Percentiles rank a stretch among this genome's conserved stretches.
Conservation (phyloP, 148 eudicot species). For the Persicaria maculosa region DNA sequence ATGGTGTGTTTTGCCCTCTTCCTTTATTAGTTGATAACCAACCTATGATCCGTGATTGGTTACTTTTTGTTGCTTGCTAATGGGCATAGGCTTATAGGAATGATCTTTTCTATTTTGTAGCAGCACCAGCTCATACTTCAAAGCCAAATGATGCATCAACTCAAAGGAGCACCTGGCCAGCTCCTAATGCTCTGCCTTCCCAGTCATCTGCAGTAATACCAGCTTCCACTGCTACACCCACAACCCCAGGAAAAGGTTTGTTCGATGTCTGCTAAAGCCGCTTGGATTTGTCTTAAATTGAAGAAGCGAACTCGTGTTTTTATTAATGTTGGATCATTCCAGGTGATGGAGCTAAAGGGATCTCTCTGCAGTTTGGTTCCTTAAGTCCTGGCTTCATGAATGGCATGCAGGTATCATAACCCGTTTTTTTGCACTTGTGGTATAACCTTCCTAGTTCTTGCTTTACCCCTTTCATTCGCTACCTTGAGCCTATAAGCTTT, state of each 20-base stretch:
- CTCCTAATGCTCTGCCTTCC: conserved; percentile 41
- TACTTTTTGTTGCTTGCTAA: conserved; percentile 18
- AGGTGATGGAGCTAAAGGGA: conserved; percentile 51
- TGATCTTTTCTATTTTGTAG: neutral
- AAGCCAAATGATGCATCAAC: conserved; percentile 31
- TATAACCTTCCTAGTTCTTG: too few relatives aligned
- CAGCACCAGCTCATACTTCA: conserved; percentile 24
- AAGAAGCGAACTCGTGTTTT: neutral
- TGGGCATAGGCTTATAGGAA: neutral
- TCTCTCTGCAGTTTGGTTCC: conserved; percentile 86
- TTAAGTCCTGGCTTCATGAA: conserved; percentile 66
- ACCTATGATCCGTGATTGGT: neutral
- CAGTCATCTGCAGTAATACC: conserved; percentile 36
- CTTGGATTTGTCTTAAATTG: neutral
- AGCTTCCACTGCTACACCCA: conserved; percentile 30
- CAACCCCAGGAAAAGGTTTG: conserved; percentile 60
- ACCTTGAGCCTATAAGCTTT: neutral
- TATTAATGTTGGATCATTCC: conserved; percentile 16
- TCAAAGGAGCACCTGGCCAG: conserved; percentile 35
- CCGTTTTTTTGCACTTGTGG: neutral
- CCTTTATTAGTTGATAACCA: neutral
- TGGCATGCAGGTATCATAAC: conserved; percentile 62
- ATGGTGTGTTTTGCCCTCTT: conserved; percentile 35
- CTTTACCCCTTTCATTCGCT: neutral
- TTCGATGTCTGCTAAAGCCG: neutral